Percentiles rank a stretch among this genome's conserved stretches.
Evolutionary conservation across 2,329 filamentous ascomycete genomes (phyloP).

Genomic region (Botrytis fragariae): DNA sequence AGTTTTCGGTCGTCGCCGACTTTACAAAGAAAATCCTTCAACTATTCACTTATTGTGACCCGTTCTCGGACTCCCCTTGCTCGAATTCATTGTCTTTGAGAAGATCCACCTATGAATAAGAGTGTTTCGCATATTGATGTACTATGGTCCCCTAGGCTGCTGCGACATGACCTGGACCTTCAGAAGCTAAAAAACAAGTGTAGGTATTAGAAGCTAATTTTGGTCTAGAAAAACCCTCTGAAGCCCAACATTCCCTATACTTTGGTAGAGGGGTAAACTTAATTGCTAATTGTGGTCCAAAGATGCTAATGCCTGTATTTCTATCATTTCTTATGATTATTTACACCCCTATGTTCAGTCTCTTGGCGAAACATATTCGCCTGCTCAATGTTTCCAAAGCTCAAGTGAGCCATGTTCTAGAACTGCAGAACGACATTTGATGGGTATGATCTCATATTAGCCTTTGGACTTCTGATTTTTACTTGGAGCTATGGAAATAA

Average conservation of each 20-base stretch:
- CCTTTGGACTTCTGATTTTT: background rate
- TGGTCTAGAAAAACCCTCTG: background rate
- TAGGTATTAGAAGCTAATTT: background rate
- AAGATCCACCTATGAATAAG: background rate
- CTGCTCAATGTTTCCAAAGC: background rate
- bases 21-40: background rate
- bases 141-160: background rate
- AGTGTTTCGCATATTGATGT: constrained; percentile 1
- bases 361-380: constrained; percentile 11
- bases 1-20: constrained; percentile 2
- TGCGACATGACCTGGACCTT: constrained; percentile 5
- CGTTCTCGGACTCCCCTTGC: background rate
- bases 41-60: constrained; percentile 3
- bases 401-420: constrained; percentile 10
- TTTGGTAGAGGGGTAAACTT: background rate
- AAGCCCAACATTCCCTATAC: background rate
- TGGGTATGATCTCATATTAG: background rate
- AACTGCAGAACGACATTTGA: background rate
- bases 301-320: background rate
- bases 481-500: background rate
- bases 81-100: background rate
- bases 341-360: constrained; percentile 8
- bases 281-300: background rate
- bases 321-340: background rate
- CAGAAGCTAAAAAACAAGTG: background rate